phyloP scores from a whole-genome alignment of 2,329 filamentous ascomycete genomes.

The Emericellopsis cladophorae region DNA sequence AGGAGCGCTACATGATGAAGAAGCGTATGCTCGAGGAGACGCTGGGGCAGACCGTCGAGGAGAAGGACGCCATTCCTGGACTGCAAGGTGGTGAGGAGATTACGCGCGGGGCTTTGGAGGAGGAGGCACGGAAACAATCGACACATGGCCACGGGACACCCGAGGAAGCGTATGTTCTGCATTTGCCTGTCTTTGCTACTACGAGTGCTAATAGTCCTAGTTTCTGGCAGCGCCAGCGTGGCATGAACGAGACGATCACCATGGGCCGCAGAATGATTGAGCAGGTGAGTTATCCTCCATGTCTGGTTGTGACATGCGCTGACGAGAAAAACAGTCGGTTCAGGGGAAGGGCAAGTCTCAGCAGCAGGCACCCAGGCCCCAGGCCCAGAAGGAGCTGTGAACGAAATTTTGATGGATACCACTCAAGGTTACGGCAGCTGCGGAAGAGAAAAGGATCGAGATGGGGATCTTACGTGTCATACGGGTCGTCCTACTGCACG shows the following conservation, averaged over 20 bases:
- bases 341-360: neutral
- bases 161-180: conserved; percentile 32
- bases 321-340: neutral
- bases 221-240: conserved; percentile 50
- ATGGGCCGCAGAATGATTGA: conserved; percentile 43
- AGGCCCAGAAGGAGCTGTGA: neutral
- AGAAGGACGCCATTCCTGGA: conserved; percentile 31
- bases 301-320: neutral
- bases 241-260: conserved; percentile 43
- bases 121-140: conserved; percentile 41
- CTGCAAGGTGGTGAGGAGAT: conserved; percentile 47
- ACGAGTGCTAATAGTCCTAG: conserved; percentile 15
- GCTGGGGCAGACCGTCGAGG: conserved; percentile 42
- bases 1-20: conserved; percentile 68
- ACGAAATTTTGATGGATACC: no score
- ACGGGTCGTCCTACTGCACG: no score
- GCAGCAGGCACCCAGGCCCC: neutral
- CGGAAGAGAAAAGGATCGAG: no score
- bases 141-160: conserved; percentile 33
- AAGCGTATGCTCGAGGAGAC: conserved; percentile 69
- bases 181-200: neutral
- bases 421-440: no score
- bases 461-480: no score
- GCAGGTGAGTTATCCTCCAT: conserved; percentile 9
- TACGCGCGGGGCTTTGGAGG: conserved; percentile 52